These are phyloP conservation scores for Trichoderma asperelloides DNA, from an alignment of 495 filamentous ascomycete genomes.

Conservation along the genomic window DNA sequence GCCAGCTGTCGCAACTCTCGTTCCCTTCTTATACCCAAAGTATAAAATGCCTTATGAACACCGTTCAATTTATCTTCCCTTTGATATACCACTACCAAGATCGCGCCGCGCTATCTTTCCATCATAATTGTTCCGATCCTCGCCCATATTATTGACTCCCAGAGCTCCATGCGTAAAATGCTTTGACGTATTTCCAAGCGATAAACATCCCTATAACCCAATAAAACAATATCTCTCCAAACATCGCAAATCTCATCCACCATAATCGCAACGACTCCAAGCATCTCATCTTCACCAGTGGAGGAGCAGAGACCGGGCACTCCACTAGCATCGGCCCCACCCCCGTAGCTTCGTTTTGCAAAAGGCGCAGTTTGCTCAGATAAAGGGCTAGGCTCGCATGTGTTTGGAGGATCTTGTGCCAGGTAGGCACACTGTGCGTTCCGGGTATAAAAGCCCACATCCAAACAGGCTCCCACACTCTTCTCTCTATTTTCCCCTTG, in stretches of 20 bases:
- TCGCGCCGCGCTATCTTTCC: no score
- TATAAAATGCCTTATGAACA: no score
- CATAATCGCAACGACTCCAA: no score
- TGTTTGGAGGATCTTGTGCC: background rate
- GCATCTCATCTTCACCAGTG: background rate
- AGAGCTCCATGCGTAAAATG: no score
- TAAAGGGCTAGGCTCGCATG: background rate
- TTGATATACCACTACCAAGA: no score
- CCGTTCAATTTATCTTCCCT: no score
- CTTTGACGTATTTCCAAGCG: no score
- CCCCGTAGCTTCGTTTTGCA: background rate
- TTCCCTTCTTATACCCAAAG: no score
- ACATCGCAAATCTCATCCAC: background rate
- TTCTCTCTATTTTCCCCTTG: background rate
- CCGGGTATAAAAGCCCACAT: background rate
- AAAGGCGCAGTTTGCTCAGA: background rate
- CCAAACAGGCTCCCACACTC: background rate
- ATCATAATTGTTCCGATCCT: no score
- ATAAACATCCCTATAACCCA: background rate
- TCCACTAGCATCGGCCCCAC: slow-evolving; percentile 4
- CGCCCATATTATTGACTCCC: no score
- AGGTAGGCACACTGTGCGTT: background rate
- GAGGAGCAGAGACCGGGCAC: background rate
- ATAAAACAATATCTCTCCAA: background rate
- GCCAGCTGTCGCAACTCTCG: no score